phyloP scores from a whole-genome alignment of 2,329 filamentous ascomycete genomes.

The Akanthomyces dipterigenus region DNA sequence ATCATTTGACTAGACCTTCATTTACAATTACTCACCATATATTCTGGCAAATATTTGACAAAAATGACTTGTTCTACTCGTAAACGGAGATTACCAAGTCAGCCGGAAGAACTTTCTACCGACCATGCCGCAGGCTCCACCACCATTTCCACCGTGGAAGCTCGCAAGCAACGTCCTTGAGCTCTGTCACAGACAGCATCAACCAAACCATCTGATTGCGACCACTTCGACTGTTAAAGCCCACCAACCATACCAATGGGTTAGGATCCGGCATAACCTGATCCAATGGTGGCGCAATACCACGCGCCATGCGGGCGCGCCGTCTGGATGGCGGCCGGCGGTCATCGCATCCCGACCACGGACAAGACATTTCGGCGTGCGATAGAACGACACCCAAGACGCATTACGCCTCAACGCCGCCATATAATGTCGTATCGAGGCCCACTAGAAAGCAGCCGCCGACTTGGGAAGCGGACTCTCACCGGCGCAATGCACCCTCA shows the following conservation, averaged over 20 bases:
- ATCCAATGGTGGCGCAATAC: conserved; percentile 25
- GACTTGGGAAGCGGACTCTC: conserved; percentile 47
- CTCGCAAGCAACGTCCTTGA: not conserved
- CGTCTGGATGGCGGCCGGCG: conserved; percentile 16
- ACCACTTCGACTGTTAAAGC: not conserved
- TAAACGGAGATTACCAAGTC: too few species aligned
- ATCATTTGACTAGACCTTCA: too few species aligned
- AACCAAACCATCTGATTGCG: not conserved
- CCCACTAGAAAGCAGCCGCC: conserved; percentile 48
- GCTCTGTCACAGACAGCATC: not conserved
- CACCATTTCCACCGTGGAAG: not conserved
- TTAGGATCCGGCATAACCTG: not conserved
- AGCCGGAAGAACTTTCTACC: not conserved
- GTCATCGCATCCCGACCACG: conserved; percentile 25
- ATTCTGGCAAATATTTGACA: too few species aligned
- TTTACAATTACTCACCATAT: too few species aligned
- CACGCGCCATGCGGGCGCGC: conserved; percentile 21
- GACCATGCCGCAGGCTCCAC: not conserved
- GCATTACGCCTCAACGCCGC: conserved; percentile 18
- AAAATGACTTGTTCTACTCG: too few species aligned
- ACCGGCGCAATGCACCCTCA: conserved; percentile 40
- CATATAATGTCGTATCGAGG: conserved; percentile 40
- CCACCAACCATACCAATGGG: not conserved
- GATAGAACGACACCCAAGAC: conserved; percentile 24
- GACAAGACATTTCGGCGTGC: conserved; percentile 27